phyloP scores from a whole-genome alignment of 2,329 filamentous ascomycete species.

The Fusarium transvaalense region DNA sequence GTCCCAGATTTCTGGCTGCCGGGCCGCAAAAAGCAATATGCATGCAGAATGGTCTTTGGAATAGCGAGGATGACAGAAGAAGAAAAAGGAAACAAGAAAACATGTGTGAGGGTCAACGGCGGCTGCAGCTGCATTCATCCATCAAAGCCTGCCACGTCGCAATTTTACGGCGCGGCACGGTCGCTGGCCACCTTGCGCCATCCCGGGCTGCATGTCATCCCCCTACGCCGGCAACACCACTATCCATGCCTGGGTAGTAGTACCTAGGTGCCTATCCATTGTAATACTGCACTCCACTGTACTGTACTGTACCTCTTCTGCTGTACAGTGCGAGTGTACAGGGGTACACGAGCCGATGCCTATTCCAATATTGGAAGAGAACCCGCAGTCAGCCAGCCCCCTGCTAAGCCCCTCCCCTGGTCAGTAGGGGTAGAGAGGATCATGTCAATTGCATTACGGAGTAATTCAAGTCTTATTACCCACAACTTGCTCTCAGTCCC shows the following conservation, averaged over 20 bases:
- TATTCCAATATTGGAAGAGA: constrained; percentile 29
- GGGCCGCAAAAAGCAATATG: constrained; percentile 3
- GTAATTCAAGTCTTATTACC: not conserved
- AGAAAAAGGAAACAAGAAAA: constrained; percentile 8
- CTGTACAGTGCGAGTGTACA: constrained; percentile 38
- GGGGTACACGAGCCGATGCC: constrained; percentile 24
- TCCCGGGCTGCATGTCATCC: constrained; percentile 51
- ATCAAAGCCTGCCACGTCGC: constrained; percentile 48
- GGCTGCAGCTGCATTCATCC: constrained; percentile 34
- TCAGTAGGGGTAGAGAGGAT: constrained; percentile 7
- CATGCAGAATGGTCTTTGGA: constrained; percentile 13
- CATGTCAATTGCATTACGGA: constrained; percentile 2
- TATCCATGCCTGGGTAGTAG: too few relatives aligned
- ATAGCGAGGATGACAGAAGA: not conserved
- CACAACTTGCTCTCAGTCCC: not conserved
- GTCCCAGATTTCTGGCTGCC: constrained; percentile 22
- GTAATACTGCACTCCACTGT: not conserved
- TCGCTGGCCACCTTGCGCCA: constrained; percentile 47
- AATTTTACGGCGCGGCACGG: constrained; percentile 50
- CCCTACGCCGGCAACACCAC: constrained; percentile 39
- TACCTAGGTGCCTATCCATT: too few relatives aligned
- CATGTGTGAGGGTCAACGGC: constrained; percentile 24
- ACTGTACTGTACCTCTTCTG: not conserved
- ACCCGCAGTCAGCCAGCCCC: constrained; percentile 36
- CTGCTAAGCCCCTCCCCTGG: not conserved